Conservation (phyloP, 306 rosid genomes). For the Pterocarpus macrocarpus region DNA sequence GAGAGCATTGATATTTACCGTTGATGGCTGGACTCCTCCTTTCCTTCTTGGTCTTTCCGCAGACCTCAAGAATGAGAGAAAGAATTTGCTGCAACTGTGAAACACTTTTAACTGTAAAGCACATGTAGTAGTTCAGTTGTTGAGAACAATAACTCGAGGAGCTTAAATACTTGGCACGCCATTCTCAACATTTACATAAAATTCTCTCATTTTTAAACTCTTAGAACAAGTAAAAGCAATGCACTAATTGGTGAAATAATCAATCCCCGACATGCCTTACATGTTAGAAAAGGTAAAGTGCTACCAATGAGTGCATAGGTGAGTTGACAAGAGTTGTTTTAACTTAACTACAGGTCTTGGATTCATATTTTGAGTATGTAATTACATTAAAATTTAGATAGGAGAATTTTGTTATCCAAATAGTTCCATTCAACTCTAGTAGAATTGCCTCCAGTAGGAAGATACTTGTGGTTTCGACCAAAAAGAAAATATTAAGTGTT, state of each 20-base stretch:
- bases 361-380: no score
- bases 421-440: no score
- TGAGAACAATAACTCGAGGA: slow-evolving; percentile 30
- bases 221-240: slow-evolving; percentile 27
- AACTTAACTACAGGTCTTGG: no score
- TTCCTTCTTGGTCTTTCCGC: slow-evolving; percentile 45
- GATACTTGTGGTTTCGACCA: no score
- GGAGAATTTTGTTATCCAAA: no score
- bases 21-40: slow-evolving; percentile 37
- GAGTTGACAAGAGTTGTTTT: no score
- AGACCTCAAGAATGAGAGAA: slow-evolving; percentile 32
- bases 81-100: slow-evolving; percentile 38
- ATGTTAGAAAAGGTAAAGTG: slow-evolving; percentile 12
- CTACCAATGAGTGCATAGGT: no score
- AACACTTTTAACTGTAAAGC: slow-evolving; percentile 36
- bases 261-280: slow-evolving; percentile 14
- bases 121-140: slow-evolving; percentile 31
- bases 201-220: slow-evolving; percentile 3
- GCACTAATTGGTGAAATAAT: slow-evolving; percentile 13
- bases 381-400: no score
- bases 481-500: neutral
- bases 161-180: slow-evolving; percentile 10
- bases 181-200: slow-evolving; percentile 31
- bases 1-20: slow-evolving; percentile 37
- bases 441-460: no score